Percentiles rank a stretch among this genome's conserved stretches.
phyloP scores from a whole-genome alignment of 192 early-diverging fungal species.

The Coemansia sp. region DNA sequence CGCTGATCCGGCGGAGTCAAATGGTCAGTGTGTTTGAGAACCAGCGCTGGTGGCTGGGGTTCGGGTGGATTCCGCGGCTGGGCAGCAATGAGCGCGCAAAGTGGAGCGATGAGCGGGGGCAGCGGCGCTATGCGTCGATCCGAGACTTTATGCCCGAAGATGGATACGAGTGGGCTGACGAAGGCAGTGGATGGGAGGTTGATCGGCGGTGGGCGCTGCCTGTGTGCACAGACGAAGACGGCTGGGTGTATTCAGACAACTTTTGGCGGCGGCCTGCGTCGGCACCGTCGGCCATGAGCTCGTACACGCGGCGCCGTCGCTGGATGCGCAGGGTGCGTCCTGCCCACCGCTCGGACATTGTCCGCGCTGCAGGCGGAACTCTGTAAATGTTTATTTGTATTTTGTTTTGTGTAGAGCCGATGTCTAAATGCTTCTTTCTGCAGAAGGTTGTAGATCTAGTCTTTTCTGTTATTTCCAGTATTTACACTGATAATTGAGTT shows the following conservation, averaged over 20 bases:
- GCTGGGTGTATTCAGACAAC: slow-evolving; percentile 73
- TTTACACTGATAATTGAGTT: too few relatives aligned
- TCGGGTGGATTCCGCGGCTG: slow-evolving; percentile 70
- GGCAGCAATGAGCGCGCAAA: slow-evolving; percentile 61
- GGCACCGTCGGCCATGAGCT: slow-evolving; percentile 45
- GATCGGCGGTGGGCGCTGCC: slow-evolving; percentile 55
- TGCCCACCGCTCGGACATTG: slow-evolving; percentile 1
- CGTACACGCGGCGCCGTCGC: slow-evolving; percentile 63
- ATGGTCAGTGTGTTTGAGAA: slow-evolving; percentile 64
- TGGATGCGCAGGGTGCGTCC: slow-evolving; percentile 61
- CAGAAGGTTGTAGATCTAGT: too few relatives aligned
- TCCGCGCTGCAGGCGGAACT: not conserved
- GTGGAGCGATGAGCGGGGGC: slow-evolving; percentile 70
- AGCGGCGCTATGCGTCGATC: slow-evolving; percentile 52
- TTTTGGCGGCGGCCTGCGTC: slow-evolving; percentile 59
- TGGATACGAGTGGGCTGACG: slow-evolving; percentile 60
- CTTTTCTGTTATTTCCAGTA: too few relatives aligned
- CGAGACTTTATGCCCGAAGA: slow-evolving; percentile 58
- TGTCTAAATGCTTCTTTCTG: too few relatives aligned
- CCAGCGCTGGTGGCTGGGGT: slow-evolving; percentile 77
- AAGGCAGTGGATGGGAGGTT: slow-evolving; percentile 58
- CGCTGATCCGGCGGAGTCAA: slow-evolving; percentile 32
- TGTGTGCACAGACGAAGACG: slow-evolving; percentile 54
- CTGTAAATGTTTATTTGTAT: not conserved
- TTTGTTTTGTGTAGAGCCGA: too few relatives aligned